These are phyloP conservation scores for Litchi chinensis DNA, from an alignment of 345 rosid genomes.

Conservation along the genomic window DNA sequence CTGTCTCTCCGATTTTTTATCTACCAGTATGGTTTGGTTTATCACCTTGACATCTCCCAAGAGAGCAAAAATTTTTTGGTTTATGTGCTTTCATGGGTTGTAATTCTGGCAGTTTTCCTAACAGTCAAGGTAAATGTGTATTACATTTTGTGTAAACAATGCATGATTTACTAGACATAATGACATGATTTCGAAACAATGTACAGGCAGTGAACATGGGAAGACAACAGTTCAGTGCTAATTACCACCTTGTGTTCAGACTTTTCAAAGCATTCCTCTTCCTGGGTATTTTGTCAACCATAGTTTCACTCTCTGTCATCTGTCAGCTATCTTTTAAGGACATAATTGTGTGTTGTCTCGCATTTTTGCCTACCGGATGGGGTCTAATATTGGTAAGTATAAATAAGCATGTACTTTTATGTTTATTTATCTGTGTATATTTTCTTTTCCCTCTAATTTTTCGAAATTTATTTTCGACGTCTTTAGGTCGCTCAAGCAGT, in stretches of 20 bases:
- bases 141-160: background rate
- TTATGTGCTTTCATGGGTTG: conserved; percentile 91
- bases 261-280: conserved; percentile 86
- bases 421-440: background rate
- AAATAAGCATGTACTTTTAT: background rate
- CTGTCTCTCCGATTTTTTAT: conserved; percentile 84
- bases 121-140: conserved; percentile 66
- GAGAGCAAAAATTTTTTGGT: conserved; percentile 80
- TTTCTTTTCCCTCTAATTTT: background rate
- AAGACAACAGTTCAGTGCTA: conserved; percentile 72
- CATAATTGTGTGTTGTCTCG: conserved; percentile 76
- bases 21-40: conserved; percentile 96
- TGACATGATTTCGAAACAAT: conserved; percentile 19
- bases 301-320: conserved; percentile 61
- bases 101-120: conserved; percentile 75
- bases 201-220: conserved; percentile 91
- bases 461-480: background rate
- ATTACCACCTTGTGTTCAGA: conserved; percentile 69
- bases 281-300: conserved; percentile 63
- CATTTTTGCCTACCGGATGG: conserved; percentile 96
- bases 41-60: conserved; percentile 95
- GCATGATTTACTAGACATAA: background rate
- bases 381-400: conserved; percentile 81
- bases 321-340: conserved; percentile 78
- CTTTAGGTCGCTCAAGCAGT: conserved; percentile 88